phyloP scores from a whole-genome alignment of 352 stramenopile species.

The Globisporangium apiculatum region DNA sequence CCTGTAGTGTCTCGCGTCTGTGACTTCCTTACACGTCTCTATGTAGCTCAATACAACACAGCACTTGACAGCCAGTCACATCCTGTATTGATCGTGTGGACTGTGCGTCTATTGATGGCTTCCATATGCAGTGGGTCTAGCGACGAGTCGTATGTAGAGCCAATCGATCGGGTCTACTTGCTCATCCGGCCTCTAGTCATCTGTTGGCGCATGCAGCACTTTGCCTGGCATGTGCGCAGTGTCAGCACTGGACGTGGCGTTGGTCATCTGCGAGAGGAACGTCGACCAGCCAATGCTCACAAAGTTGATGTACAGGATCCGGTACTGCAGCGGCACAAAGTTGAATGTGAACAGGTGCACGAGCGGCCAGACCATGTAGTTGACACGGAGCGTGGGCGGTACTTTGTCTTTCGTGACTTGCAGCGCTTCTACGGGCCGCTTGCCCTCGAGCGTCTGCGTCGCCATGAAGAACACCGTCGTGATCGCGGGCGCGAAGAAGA shows the following conservation, averaged over 20 bases:
- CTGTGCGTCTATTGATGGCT: too few relatives aligned
- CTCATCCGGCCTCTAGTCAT: too few relatives aligned
- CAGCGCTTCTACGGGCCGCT: constrained; percentile 23
- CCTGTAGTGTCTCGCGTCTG: background rate
- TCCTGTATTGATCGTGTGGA: too few relatives aligned
- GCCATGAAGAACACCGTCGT: constrained; percentile 31
- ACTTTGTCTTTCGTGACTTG: constrained; percentile 28
- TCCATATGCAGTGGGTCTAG: too few relatives aligned
- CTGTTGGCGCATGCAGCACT: too few relatives aligned
- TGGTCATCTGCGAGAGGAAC: constrained; percentile 41
- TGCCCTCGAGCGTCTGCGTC: constrained; percentile 34
- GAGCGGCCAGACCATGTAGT: constrained; percentile 44
- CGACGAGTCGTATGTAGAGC: too few relatives aligned
- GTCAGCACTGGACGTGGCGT: constrained; percentile 10
- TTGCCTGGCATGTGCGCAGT: too few relatives aligned
- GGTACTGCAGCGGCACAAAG: constrained; percentile 41
- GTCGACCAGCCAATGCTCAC: constrained; percentile 43
- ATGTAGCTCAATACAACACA: too few relatives aligned
- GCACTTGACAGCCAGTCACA: too few relatives aligned
- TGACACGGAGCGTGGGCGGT: constrained; percentile 26
- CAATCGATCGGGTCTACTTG: too few relatives aligned
- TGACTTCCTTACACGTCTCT: too few relatives aligned
- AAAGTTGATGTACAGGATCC: constrained; percentile 45
- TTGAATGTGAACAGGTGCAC: constrained; percentile 43
- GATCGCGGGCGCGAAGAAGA: constrained; percentile 36